Percentiles rank a stretch among this genome's conserved stretches.
Conservation (phyloP, 2,329 filamentous ascomycete genomes). For the Simplicillium sp. region DNA sequence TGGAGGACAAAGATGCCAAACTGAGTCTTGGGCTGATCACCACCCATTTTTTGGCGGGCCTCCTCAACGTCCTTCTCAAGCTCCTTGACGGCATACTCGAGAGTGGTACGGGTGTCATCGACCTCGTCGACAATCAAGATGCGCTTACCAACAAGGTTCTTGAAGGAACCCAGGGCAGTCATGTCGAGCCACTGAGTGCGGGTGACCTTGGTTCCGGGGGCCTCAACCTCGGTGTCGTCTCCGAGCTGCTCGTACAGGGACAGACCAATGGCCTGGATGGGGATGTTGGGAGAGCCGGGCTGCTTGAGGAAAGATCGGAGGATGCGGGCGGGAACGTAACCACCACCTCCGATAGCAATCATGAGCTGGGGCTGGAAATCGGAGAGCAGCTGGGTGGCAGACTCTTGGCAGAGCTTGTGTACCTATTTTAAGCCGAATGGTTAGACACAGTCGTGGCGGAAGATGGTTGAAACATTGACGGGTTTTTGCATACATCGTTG, state of each 20-base stretch:
- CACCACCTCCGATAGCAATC: conserved; percentile 95
- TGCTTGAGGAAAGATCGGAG: conserved; percentile 95
- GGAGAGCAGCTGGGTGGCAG: conserved; percentile 71
- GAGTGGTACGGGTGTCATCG: conserved; percentile 86
- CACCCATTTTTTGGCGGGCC: conserved; percentile 65
- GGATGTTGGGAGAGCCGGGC: conserved; percentile 82
- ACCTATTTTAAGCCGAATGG: conserved; percentile 47
- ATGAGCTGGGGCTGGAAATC: conserved; percentile 90
- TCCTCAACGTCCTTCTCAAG: conserved; percentile 87
- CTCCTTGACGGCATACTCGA: conserved; percentile 90
- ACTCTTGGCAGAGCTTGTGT: conserved; percentile 91
- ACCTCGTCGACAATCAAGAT: conserved; percentile 93
- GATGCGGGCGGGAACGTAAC: conserved; percentile 94
- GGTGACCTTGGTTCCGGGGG: conserved; percentile 85
- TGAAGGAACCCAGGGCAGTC: conserved; percentile 70
- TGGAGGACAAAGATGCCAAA: conserved; percentile 96
- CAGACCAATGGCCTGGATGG: conserved; percentile 96
- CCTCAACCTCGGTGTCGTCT: conserved; percentile 48
- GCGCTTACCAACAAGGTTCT: conserved; percentile 82
- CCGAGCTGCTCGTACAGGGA: conserved; percentile 88
- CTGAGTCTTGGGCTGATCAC: conserved; percentile 58
- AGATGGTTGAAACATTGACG: conserved; percentile 2
- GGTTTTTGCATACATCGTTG: conserved; percentile 75
- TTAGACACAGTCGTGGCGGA: background rate
- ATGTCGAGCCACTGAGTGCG: conserved; percentile 98